Evolutionary conservation across 2,329 filamentous ascomycete species (phyloP).

Genomic region (Diplocarpon mali): DNA sequence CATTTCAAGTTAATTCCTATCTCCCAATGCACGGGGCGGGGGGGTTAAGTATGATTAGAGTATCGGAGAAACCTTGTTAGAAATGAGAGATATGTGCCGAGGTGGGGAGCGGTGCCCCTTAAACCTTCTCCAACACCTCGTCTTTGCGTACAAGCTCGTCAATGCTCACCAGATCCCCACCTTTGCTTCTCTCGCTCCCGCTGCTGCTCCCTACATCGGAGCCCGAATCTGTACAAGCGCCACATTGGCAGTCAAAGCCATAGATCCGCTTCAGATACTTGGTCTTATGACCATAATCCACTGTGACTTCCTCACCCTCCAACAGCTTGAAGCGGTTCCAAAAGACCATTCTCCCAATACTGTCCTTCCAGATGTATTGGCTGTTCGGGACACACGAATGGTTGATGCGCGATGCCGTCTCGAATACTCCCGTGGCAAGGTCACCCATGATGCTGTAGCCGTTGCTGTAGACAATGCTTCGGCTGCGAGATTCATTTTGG

Average conservation of each 20-base stretch:
- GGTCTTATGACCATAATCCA: constrained; percentile 21
- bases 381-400: constrained; percentile 21
- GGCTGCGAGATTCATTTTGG: constrained; percentile 9
- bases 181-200: background rate
- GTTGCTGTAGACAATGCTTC: constrained; percentile 20
- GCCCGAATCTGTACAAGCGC: constrained; percentile 11
- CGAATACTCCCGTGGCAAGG: constrained; percentile 17
- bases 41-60: too few relatives aligned
- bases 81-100: too few relatives aligned
- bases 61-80: too few relatives aligned
- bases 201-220: background rate
- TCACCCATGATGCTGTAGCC: constrained; percentile 15
- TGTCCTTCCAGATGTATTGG: constrained; percentile 15
- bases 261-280: constrained; percentile 16
- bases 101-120: too few relatives aligned
- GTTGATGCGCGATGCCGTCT: constrained; percentile 16
- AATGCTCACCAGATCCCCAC: background rate
- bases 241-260: constrained; percentile 23
- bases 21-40: too few relatives aligned
- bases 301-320: constrained; percentile 20
- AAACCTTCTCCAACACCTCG: background rate
- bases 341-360: constrained; percentile 16
- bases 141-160: background rate
- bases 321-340: constrained; percentile 16
- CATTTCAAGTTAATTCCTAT: too few relatives aligned